Conservation (phyloP, 768 basidiomycete genomes). For the Phylloporus sp. region DNA sequence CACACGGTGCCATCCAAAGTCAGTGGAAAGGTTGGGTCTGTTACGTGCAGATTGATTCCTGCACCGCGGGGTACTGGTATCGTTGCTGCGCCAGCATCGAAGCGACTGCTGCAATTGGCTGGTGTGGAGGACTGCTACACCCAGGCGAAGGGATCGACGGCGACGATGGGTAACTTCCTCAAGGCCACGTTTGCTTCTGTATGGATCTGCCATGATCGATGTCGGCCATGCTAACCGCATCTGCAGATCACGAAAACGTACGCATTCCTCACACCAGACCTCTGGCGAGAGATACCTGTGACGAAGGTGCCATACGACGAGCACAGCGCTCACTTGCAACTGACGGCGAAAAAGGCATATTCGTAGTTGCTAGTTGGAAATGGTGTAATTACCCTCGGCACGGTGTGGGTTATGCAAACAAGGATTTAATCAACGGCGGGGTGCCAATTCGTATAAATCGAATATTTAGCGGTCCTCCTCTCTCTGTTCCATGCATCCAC, state of each 20-base stretch:
- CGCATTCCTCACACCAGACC: conserved; percentile 95
- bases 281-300: conserved; percentile 92
- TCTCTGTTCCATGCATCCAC: conserved; percentile 4
- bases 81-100: conserved; percentile 96
- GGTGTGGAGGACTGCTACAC: conserved; percentile 98
- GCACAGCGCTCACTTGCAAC: conserved; percentile 87
- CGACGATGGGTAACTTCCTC: conserved; percentile 98
- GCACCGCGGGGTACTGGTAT: conserved; percentile 99
- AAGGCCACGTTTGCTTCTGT: conserved; percentile 95
- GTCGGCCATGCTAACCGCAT: background rate
- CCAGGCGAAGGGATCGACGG: conserved; percentile 96
- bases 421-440: background rate
- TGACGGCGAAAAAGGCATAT: conserved; percentile 73
- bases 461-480: background rate
- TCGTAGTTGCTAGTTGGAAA: conserved; percentile 32
- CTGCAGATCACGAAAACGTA: conserved; percentile 94
- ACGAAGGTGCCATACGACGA: conserved; percentile 93
- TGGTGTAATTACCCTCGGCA: background rate
- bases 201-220: conserved; percentile 29
- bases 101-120: conserved; percentile 94
- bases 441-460: background rate
- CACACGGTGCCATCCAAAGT: conserved; percentile 99
- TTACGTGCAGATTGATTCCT: conserved; percentile 98
- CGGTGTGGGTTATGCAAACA: background rate
- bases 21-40: conserved; percentile 96